Percentiles rank a stretch among this genome's conserved stretches.
Evolutionary conservation across 75 land plant species (phyloP).

Genomic region (Isoetes taiwanensis): DNA sequence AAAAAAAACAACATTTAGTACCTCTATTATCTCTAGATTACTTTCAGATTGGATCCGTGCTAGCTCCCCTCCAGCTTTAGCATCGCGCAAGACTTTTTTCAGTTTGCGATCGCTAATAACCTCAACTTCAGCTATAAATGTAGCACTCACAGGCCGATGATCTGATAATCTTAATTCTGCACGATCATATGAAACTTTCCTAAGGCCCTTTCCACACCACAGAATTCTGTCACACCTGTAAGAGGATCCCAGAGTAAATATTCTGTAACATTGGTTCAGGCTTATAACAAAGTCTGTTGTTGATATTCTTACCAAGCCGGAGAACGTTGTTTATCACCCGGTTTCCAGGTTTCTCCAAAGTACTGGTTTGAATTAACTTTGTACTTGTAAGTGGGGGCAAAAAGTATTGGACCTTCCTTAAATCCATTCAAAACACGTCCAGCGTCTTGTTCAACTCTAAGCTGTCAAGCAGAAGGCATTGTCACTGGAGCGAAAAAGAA

Average conservation of each 20-base stretch:
- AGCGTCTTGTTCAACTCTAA: conserved; percentile 47
- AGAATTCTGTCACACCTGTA: conserved; percentile 92
- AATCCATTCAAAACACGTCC: conserved; percentile 76
- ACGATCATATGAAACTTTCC: conserved; percentile 63
- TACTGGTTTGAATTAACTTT: conserved; percentile 42
- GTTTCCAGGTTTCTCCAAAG: conserved; percentile 25
- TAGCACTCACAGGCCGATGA: conserved; percentile 77
- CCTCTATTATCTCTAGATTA: too few relatives aligned
- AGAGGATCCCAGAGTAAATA: too few relatives aligned
- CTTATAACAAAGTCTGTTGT: too few relatives aligned
- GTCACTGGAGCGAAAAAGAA: too few relatives aligned
- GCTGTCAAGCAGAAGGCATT: conserved; percentile 39
- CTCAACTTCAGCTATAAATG: conserved; percentile 75
- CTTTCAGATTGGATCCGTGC: too few relatives aligned
- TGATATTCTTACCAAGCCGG: conserved; percentile 88
- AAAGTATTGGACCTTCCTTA: conserved; percentile 77
- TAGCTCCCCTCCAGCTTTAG: too few relatives aligned
- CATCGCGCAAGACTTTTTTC: too few relatives aligned
- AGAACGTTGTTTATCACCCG: conserved; percentile 54
- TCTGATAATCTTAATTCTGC: conserved; percentile 74
- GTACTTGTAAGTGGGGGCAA: conserved; percentile 89
- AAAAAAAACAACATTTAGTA: too few relatives aligned
- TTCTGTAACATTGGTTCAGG: too few relatives aligned
- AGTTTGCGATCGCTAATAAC: too few relatives aligned
- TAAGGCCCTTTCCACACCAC: conserved; percentile 80